Percentiles rank a stretch among this genome's conserved stretches.
Evolutionary conservation across 2,329 filamentous ascomycete species (phyloP).

Genomic region (Microascus cirrosus): DNA sequence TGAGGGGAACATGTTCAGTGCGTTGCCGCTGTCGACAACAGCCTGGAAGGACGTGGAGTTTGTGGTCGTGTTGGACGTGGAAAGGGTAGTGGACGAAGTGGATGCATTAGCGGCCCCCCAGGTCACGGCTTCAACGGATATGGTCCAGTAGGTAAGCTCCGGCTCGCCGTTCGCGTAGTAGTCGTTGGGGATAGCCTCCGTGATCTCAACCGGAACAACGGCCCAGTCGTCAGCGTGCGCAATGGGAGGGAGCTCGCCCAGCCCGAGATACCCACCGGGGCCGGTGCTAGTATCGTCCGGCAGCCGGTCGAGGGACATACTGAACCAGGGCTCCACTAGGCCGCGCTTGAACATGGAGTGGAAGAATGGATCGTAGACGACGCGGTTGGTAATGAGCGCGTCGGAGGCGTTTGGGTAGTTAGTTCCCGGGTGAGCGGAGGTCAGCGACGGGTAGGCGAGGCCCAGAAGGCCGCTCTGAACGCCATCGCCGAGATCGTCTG

Average conservation of each 20-base stretch:
- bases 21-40: constrained; percentile 16
- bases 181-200: not conserved
- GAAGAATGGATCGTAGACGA: constrained; percentile 6
- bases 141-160: not conserved
- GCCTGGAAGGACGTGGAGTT: constrained; percentile 9
- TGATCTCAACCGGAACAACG: constrained; percentile 3
- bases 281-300: not conserved
- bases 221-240: constrained; percentile 2
- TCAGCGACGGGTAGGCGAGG: constrained; percentile 4
- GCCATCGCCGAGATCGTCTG: not conserved
- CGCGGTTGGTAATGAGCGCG: not conserved
- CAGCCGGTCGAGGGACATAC: constrained; percentile 1
- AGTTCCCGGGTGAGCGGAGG: constrained; percentile 3
- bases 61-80: constrained; percentile 4
- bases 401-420: not conserved
- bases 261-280: constrained; percentile 4
- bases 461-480: constrained; percentile 4
- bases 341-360: constrained; percentile 1
- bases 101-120: not conserved
- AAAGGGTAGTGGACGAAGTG: constrained; percentile 11
- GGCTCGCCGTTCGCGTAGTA: constrained; percentile 3
- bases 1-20: constrained; percentile 14
- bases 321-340: constrained; percentile 2
- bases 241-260: constrained; percentile 6
- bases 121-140: not conserved